Base-by-base conservation (phyloP, 176 grass and related monocot species). In the Dendrocalamus sinicus region DNA sequence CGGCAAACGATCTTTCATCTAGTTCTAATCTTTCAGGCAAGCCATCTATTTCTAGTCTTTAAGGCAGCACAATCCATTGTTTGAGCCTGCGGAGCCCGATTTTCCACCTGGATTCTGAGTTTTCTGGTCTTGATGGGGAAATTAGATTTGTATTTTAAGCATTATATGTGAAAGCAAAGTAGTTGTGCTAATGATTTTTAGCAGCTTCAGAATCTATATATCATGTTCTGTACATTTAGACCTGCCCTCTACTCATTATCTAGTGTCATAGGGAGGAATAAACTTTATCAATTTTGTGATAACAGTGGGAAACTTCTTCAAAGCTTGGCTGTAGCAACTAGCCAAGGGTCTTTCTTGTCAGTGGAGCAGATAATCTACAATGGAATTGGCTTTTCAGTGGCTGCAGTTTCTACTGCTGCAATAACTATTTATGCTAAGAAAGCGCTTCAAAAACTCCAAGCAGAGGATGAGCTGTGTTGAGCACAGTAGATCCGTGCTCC, bases 371-470 rank as follows among this genome's bases (percentile, higher is more conserved):
- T 99, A 48, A 90, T 99, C 65, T 99, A 94, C 83, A 94, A 99
- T 40, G 78, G 75, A 77, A 83, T 99, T 11, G 97, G 97, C 22
- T 99, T 99, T 87, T 77, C 73, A 37, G 62, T 94, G 28, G 92
- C 97, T 14, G 97, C 90, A 65, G 81, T 90, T 85, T 93, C 97
- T 54, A 99, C 97, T 24, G 97, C 92, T 82, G 92, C 97, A 35
- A 99, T 99, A 79, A 99, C 97, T 62, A 91, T 99, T 77, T 96
- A 99, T 55, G 97, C 97, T 22, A 99, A 94, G 73, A 99, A 92
- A 84, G 89, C 94, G 9, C 92, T 99, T 53, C 94, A 96, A 83
- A 95, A 86, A 43, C 83, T 99, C 17, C 93, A 99, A 87, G 76
- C 78, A 0, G 97, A 99, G 66, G 94, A 99, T 24, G 94, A 96